Evolutionary conservation across 78 protist genomes (phyloP).

Genomic region (Cavenderia fasciculata): DNA sequence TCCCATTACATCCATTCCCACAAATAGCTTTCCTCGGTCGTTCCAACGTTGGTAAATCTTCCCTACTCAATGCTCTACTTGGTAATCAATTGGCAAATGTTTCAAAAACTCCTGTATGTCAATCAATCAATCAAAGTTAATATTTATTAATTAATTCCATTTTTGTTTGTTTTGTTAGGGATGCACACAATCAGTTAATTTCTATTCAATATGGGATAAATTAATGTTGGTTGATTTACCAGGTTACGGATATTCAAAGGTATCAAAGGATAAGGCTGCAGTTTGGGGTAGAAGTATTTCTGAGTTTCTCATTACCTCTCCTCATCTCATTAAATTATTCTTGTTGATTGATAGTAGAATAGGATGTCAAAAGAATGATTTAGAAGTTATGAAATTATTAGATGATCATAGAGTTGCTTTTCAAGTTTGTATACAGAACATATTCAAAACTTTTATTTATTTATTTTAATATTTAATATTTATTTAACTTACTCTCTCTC

Average conservation of each 20-base stretch:
- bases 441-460: too few species aligned
- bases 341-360: constrained; percentile 56
- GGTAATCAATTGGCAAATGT: constrained; percentile 16
- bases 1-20: constrained; percentile 29
- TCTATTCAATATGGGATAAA: constrained; percentile 68
- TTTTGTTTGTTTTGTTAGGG: constrained; percentile 3
- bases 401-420: constrained; percentile 70
- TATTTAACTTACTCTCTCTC: too few species aligned
- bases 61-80: constrained; percentile 44
- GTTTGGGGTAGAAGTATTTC: constrained; percentile 72
- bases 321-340: constrained; percentile 37
- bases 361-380: constrained; percentile 46
- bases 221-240: constrained; percentile 58
- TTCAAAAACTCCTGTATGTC: constrained; percentile 45
- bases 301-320: constrained; percentile 47
- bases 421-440: too few species aligned
- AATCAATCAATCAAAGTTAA: neutral
- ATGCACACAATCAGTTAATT: constrained; percentile 57
- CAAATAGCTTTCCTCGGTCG: constrained; percentile 73
- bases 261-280: constrained; percentile 34
- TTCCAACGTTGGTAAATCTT: constrained; percentile 77
- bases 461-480: too few species aligned
- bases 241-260: constrained; percentile 70
- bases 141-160: neutral
- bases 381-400: constrained; percentile 42